These are phyloP conservation scores for Boletus vermiculosoides DNA, from an alignment of 768 basidiomycete genomes.

Conservation along the genomic window DNA sequence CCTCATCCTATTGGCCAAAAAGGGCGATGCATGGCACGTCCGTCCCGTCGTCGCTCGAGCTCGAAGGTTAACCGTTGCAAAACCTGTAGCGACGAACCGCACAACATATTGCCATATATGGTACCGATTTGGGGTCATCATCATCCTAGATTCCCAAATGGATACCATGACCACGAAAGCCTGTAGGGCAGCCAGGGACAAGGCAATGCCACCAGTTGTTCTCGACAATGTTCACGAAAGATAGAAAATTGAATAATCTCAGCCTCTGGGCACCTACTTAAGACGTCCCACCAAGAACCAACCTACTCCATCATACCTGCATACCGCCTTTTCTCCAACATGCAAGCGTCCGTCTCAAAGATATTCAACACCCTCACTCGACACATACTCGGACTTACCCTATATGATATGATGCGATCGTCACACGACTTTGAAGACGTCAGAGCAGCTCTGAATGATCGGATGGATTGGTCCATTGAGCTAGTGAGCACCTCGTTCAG, in stretches of 20 bases:
- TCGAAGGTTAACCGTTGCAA: too few species aligned
- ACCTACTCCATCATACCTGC: background rate
- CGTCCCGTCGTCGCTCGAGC: too few species aligned
- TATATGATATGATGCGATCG: conserved; percentile 17
- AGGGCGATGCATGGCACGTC: background rate
- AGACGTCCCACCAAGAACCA: background rate
- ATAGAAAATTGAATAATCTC: background rate
- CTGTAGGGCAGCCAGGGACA: background rate
- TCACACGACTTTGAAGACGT: conserved; percentile 25
- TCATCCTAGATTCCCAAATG: conserved; percentile 6
- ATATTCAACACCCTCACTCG: background rate
- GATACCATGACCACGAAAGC: too few species aligned
- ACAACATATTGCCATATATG: background rate
- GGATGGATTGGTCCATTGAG: conserved; percentile 24
- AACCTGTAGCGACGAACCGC: too few species aligned
- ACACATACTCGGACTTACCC: conserved; percentile 8
- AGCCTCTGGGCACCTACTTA: background rate
- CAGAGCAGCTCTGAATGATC: conserved; percentile 13
- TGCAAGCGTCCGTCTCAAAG: conserved; percentile 6
- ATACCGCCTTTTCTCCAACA: background rate
- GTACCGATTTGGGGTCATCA: background rate
- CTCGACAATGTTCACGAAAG: background rate
- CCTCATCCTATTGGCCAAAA: background rate
- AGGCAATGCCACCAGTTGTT: background rate
- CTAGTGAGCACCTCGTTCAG: conserved; percentile 9